A percentile compares a stretch with the other conserved stretches of the same genome.
These are phyloP conservation scores for Colletotrichum sp. DNA, from an alignment of 2,329 filamentous ascomycete species.

Conservation along the genomic window DNA sequence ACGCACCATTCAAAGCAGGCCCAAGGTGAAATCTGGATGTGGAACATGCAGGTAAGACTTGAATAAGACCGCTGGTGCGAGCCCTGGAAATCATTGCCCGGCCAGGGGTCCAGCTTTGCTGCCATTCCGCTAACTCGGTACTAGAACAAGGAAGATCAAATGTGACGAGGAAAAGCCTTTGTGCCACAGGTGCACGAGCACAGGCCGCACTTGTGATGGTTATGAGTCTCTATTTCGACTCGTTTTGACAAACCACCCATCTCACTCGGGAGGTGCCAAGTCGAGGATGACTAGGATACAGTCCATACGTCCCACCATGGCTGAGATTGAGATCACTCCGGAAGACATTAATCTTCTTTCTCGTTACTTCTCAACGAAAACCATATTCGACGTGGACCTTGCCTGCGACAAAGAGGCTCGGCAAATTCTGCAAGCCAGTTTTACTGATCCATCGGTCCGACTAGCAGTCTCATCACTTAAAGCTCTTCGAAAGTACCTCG, in stretches of 20 bases:
- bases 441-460: slow-evolving; percentile 38
- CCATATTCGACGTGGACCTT: slow-evolving; percentile 42
- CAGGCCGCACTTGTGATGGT: slow-evolving; percentile 47
- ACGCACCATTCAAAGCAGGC: slow-evolving; percentile 29
- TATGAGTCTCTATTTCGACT: slow-evolving; percentile 44
- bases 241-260: slow-evolving; percentile 24
- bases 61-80: slow-evolving; percentile 18
- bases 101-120: background rate
- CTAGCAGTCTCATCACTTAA: slow-evolving; percentile 45
- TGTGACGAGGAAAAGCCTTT: slow-evolving; percentile 41
- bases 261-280: slow-evolving; percentile 1
- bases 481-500: slow-evolving; percentile 43
- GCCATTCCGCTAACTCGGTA: slow-evolving; percentile 18
- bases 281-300: slow-evolving; percentile 19
- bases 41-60: slow-evolving; percentile 45
- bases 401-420: slow-evolving; percentile 43
- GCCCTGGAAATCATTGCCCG: background rate
- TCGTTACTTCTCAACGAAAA: slow-evolving; percentile 47
- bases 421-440: slow-evolving; percentile 41
- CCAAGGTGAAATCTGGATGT: slow-evolving; percentile 48
- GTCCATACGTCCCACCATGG: slow-evolving; percentile 22
- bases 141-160: slow-evolving; percentile 41
- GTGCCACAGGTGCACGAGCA: slow-evolving; percentile 39
- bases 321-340: slow-evolving; percentile 20
- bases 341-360: slow-evolving; percentile 38